These are phyloP conservation scores for Vanrija sp. DNA, from an alignment of 1,284 basidiomycete species.

Conservation along the genomic window DNA sequence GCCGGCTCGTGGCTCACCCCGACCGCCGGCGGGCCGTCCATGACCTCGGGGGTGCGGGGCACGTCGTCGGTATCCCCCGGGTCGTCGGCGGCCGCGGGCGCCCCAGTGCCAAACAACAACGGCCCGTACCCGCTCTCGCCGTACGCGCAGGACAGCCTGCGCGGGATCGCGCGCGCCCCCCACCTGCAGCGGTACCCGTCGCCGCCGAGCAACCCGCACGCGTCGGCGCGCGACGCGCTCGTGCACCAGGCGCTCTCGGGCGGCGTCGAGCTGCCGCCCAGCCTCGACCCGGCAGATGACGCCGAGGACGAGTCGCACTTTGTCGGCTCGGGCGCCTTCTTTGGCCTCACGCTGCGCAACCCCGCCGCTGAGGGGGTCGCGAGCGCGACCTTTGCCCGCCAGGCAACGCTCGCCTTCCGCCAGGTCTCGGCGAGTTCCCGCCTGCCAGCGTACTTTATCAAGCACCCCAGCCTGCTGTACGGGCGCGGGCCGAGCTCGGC, in stretches of 20 bases:
- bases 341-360: constrained; percentile 14
- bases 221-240: not conserved
- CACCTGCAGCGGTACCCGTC: not conserved
- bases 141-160: too few relatives aligned
- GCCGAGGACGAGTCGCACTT: constrained; percentile 32
- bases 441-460: constrained; percentile 36
- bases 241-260: not conserved
- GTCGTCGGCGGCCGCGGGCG: too few relatives aligned
- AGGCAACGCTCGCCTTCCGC: constrained; percentile 23
- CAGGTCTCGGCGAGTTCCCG: constrained; percentile 32
- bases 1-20: not conserved
- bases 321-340: constrained; percentile 27
- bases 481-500: constrained; percentile 24
- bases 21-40: not conserved
- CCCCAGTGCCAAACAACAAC: too few relatives aligned
- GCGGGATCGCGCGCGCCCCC: not conserved
- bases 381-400: constrained; percentile 5
- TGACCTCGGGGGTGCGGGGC: too few relatives aligned
- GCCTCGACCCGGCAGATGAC: constrained; percentile 19
- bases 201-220: not conserved
- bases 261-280: constrained; percentile 1
- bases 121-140: too few relatives aligned
- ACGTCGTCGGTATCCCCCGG: too few relatives aligned
- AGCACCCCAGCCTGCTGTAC: constrained; percentile 31
- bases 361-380: not conserved